Conservation (phyloP, 345 rosid species). For the Syzygium aqueum region DNA sequence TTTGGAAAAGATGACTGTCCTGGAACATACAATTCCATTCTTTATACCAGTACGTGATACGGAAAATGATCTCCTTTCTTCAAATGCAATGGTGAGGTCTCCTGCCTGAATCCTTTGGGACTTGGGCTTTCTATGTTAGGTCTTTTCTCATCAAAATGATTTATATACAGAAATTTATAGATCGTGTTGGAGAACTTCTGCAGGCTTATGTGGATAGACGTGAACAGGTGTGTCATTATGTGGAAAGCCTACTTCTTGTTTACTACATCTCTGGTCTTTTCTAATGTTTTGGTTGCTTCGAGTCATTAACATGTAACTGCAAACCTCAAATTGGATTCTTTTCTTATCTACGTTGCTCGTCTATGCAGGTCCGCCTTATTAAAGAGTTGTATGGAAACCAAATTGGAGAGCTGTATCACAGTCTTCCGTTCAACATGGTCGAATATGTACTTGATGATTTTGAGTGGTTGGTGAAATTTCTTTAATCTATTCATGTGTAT, state of each 20-base stretch:
- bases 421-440: constrained; percentile 90
- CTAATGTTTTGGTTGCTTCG: not conserved
- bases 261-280: not conserved
- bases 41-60: constrained; percentile 81
- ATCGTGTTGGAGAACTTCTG: constrained; percentile 73
- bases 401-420: constrained; percentile 79
- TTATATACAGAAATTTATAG: constrained; percentile 77
- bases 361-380: constrained; percentile 69
- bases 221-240: constrained; percentile 60
- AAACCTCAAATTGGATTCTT: not conserved
- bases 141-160: not conserved
- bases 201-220: constrained; percentile 91
- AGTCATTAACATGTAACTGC: not conserved
- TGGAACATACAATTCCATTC: constrained; percentile 93
- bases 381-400: constrained; percentile 94
- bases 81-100: constrained; percentile 80
- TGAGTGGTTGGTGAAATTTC: constrained; percentile 52
- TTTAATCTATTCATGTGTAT: not conserved
- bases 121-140: not conserved
- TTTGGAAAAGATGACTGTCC: constrained; percentile 88
- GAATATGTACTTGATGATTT: constrained; percentile 69
- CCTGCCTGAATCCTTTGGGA: constrained; percentile 7
- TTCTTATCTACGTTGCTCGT: not conserved
- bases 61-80: constrained; percentile 81
- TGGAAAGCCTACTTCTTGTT: not conserved